These are phyloP conservation scores for Eucalyptus curtisii DNA, from an alignment of 345 rosid species.

Conservation along the genomic window DNA sequence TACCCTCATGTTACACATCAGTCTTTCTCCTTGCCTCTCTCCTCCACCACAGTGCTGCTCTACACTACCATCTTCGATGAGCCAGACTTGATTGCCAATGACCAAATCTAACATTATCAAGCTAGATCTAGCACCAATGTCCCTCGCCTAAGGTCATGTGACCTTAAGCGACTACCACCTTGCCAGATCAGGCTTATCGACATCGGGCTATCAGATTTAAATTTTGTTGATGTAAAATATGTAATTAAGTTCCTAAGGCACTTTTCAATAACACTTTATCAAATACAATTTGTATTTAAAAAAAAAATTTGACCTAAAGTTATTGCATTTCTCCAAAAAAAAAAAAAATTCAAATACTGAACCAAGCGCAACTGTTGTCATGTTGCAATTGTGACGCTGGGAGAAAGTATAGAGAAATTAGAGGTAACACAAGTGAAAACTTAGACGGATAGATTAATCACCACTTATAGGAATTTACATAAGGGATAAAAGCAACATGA, in stretches of 20 bases:
- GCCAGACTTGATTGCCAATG: no score
- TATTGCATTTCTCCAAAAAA: no score
- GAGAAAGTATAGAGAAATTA: no score
- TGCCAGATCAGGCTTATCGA: background rate
- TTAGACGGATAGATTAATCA: no score
- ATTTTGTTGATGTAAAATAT: no score
- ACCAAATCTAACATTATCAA: no score
- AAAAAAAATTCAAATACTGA: background rate
- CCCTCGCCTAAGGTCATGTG: background rate
- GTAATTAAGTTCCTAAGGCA: background rate
- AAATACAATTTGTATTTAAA: no score
- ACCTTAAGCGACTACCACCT: background rate
- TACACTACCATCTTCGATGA: background rate
- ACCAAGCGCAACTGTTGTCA: background rate
- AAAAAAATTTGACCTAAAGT: background rate
- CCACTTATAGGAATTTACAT: no score
- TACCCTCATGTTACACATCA: background rate
- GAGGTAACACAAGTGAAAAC: no score
- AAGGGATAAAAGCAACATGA: no score
- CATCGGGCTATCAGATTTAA: no score
- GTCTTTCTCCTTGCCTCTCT: background rate
- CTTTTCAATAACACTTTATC: background rate
- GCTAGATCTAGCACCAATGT: background rate
- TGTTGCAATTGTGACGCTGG: background rate
- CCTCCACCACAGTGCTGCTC: background rate